phyloP scores from a whole-genome alignment of 768 basidiomycete species.

The Boletus coccyginus region DNA sequence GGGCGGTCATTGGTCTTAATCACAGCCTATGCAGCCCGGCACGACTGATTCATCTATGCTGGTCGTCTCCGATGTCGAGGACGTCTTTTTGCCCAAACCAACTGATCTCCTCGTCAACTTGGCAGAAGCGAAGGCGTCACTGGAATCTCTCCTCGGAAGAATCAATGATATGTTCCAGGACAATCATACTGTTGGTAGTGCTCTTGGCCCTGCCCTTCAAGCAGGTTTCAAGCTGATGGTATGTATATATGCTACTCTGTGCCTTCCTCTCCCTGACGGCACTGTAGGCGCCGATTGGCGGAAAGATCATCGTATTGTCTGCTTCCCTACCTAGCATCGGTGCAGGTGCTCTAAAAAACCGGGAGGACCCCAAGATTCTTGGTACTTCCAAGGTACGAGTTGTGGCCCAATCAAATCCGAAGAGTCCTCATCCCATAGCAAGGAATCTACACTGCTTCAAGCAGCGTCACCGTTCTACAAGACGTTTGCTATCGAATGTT shows the following conservation, averaged over 20 bases:
- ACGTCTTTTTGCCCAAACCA: conserved; percentile 97
- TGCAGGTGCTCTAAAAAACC: conserved; percentile 88
- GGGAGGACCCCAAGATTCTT: conserved; percentile 94
- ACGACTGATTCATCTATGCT: conserved; percentile 86
- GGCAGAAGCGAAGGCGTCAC: conserved; percentile 71
- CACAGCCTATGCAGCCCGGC: conserved; percentile 46
- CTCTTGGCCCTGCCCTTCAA: conserved; percentile 91
- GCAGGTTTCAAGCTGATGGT: conserved; percentile 96
- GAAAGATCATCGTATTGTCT: conserved; percentile 87
- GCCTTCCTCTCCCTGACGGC: not conserved
- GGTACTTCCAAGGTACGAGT: conserved; percentile 81
- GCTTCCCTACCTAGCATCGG: conserved; percentile 86
- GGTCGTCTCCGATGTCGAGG: conserved; percentile 94
- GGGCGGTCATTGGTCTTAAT: not conserved
- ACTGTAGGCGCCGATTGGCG: conserved; percentile 81
- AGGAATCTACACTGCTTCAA: conserved; percentile 92
- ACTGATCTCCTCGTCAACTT: conserved; percentile 95
- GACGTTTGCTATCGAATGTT: conserved; percentile 98
- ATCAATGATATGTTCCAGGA: conserved; percentile 98
- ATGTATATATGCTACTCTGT: conserved; percentile 10
- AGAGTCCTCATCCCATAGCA: conserved; percentile 3
- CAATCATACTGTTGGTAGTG: conserved; percentile 89
- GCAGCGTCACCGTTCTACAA: conserved; percentile 97
- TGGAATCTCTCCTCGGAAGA: conserved; percentile 81
- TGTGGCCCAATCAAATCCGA: not conserved